Evolutionary conservation across 1,284 basidiomycete species (phyloP).

Genomic region (Marasmius tenuissimus): DNA sequence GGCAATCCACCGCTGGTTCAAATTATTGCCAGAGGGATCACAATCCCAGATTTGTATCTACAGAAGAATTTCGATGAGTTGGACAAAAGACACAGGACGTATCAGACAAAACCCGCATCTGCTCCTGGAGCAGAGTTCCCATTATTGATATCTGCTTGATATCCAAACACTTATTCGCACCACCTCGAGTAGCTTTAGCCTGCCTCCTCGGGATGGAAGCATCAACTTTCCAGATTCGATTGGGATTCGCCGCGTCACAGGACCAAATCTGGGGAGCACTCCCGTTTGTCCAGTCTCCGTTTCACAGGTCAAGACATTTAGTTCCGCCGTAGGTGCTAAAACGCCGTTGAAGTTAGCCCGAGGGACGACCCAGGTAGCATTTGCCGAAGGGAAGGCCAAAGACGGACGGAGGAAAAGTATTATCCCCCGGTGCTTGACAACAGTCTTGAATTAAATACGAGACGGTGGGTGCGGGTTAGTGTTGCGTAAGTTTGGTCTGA

Average conservation of each 20-base stretch:
- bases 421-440: too few relatives aligned
- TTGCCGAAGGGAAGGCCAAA: background rate
- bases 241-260: background rate
- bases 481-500: too few relatives aligned
- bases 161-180: background rate
- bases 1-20: too few relatives aligned
- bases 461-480: too few relatives aligned
- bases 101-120: background rate
- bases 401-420: too few relatives aligned
- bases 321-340: background rate
- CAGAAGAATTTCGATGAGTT: background rate
- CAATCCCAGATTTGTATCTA: background rate
- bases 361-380: background rate
- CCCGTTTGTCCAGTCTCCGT: background rate
- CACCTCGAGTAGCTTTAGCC: background rate
- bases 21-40: background rate
- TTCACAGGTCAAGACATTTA: background rate
- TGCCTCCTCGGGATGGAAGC: background rate
- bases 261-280: background rate
- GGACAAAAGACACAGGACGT: background rate
- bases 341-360: background rate
- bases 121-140: background rate
- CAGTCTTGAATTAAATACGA: too few relatives aligned
- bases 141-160: too few relatives aligned
- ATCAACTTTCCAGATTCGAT: background rate